Evolutionary conservation across 2,329 filamentous ascomycete species (phyloP).

Genomic region (Cercospora zeae-maydis): DNA sequence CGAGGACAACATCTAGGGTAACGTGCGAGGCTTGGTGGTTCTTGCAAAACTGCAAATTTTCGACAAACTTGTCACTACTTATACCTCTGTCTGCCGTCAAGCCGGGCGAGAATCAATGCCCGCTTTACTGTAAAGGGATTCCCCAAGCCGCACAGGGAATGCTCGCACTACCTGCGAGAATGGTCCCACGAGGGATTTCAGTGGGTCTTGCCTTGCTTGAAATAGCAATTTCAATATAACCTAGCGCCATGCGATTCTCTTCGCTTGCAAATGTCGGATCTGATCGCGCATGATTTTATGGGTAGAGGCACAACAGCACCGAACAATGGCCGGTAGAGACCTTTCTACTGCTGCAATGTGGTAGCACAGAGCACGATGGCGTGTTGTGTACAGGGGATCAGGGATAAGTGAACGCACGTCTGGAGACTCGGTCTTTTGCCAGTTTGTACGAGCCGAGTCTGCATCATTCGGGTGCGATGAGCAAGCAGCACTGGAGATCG

Average conservation of each 20-base stretch:
- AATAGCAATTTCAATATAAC: slow-evolving; percentile 8
- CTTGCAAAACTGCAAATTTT: neutral
- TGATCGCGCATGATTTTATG: neutral
- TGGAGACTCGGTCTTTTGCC: neutral
- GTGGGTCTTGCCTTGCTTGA: slow-evolving; percentile 7
- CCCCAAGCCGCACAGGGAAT: slow-evolving; percentile 2
- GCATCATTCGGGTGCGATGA: neutral
- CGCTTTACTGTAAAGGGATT: neutral
- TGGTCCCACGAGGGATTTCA: neutral
- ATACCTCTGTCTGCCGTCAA: neutral
- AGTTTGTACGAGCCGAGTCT: neutral
- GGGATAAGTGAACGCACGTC: no score
- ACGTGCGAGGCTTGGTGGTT: neutral
- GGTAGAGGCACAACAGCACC: neutral
- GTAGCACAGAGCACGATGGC: neutral
- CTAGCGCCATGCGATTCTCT: slow-evolving; percentile 4
- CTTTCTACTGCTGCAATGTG: neutral
- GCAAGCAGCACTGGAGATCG: neutral
- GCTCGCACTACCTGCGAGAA: neutral
- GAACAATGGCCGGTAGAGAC: neutral
- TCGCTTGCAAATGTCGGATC: neutral
- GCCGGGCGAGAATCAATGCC: neutral
- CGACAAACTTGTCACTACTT: neutral
- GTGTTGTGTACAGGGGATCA: neutral
- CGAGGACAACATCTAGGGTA: neutral